These are phyloP conservation scores for Camelina hispida DNA, from an alignment of 345 rosid genomes.

Conservation along the genomic window DNA sequence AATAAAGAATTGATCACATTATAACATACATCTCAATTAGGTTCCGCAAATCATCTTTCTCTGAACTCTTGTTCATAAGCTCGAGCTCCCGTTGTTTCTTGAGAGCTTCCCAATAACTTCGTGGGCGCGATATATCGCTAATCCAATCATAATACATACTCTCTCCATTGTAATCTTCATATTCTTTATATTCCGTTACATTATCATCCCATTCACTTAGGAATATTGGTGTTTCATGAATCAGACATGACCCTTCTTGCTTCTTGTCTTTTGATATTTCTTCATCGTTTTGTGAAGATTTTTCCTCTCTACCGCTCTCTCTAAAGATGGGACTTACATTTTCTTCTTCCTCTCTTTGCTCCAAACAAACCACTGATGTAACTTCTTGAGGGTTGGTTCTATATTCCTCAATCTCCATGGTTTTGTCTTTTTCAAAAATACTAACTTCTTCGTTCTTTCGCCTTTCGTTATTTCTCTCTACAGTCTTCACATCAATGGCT, in stretches of 20 bases:
- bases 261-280: constrained; percentile 15
- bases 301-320: not conserved
- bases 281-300: not conserved
- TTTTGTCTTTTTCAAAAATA: not conserved
- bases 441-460: constrained; percentile 13
- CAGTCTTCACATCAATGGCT: not conserved
- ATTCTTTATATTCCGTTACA: constrained; percentile 33
- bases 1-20: no score
- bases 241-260: constrained; percentile 1
- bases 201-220: constrained; percentile 7
- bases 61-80: constrained; percentile 49
- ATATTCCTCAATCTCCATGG: constrained; percentile 20
- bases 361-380: constrained; percentile 8
- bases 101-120: constrained; percentile 74
- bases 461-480: constrained; percentile 10
- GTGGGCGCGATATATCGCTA: constrained; percentile 63
- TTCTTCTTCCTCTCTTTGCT: constrained; percentile 16
- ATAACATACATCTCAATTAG: constrained; percentile 61
- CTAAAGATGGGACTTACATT: not conserved
- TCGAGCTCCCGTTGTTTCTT: constrained; percentile 66
- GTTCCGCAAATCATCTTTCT: constrained; percentile 58
- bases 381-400: constrained; percentile 4
- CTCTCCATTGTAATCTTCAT: constrained; percentile 35
- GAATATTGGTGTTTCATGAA: constrained; percentile 2
- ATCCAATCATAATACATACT: constrained; percentile 58